Conservation (phyloP, 352 stramenopile genomes). For the Thraustotheca clavata region DNA sequence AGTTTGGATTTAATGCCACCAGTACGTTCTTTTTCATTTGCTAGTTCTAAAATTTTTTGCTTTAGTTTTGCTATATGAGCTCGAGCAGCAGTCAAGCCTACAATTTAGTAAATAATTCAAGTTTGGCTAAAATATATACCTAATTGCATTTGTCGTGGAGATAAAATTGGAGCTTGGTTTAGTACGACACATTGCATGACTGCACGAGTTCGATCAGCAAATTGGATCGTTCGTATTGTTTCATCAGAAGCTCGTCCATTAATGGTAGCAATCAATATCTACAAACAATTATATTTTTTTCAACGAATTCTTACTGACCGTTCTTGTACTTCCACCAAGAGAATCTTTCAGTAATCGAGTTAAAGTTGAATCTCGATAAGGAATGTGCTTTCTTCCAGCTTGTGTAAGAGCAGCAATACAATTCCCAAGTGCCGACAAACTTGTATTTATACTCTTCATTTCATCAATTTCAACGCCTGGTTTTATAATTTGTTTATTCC, state of each 20-base stretch:
- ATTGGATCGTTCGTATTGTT: conserved; percentile 68
- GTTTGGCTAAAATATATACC: background rate
- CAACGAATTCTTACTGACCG: conserved; percentile 23
- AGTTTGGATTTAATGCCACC: conserved; percentile 44
- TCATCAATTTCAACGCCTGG: conserved; percentile 62
- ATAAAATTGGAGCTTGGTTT: conserved; percentile 45
- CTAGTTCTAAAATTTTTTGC: conserved; percentile 31
- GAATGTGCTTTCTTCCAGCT: conserved; percentile 79
- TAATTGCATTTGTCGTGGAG: conserved; percentile 23
- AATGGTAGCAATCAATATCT: conserved; percentile 53
- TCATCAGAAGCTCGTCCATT: conserved; percentile 44
- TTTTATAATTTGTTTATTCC: conserved; percentile 71
- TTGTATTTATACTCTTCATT: conserved; percentile 89
- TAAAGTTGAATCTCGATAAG: conserved; percentile 84
- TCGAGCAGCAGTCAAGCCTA: conserved; percentile 7
- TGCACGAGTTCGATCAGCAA: conserved; percentile 57
- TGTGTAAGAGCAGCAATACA: conserved; percentile 84
- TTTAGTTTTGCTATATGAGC: conserved; percentile 17
- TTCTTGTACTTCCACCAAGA: conserved; percentile 61
- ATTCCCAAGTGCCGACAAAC: conserved; percentile 84
- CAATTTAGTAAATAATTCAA: background rate
- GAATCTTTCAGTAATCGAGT: conserved; percentile 83
- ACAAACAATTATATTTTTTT: background rate
- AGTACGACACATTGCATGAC: conserved; percentile 68
- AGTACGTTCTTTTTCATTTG: conserved; percentile 47